Evolutionary conservation across 257 asterid species (phyloP).

Genomic region (Petunia secreta): DNA sequence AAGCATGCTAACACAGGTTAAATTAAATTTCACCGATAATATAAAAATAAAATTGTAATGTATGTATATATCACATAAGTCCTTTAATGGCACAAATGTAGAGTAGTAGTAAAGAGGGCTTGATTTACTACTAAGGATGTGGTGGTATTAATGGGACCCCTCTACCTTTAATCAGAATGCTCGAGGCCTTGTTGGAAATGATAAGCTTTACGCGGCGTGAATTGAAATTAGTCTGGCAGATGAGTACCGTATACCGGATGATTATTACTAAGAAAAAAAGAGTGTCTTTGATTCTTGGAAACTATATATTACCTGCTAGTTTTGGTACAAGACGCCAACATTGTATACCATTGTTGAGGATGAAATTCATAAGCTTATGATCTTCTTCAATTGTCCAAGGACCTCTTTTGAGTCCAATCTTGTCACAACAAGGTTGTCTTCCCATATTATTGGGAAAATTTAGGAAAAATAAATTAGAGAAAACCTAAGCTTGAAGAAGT

Average conservation of each 20-base stretch:
- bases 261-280: not conserved
- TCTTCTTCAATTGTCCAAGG: constrained; percentile 93
- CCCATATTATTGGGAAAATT: constrained; percentile 50
- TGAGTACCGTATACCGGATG: not conserved
- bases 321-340: constrained; percentile 88
- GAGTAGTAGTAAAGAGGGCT: too few species aligned
- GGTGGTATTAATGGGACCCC: too few species aligned
- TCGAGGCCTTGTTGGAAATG: too few species aligned
- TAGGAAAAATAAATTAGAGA: not conserved
- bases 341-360: constrained; percentile 82
- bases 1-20: too few species aligned
- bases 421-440: constrained; percentile 87
- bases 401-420: constrained; percentile 72
- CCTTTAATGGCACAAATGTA: too few species aligned
- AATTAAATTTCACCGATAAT: too few species aligned
- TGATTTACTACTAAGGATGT: too few species aligned
- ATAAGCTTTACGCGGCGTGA: too few species aligned
- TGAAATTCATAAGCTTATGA: constrained; percentile 75
- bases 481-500: not conserved
- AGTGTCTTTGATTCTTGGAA: constrained; percentile 6
- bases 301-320: constrained; percentile 55
- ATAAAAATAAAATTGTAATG: too few species aligned
- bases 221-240: not conserved
- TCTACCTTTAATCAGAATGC: too few species aligned
- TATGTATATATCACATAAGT: too few species aligned